Evolutionary conservation across 805 yeast genomes (phyloP).

Genomic region (Maudiozyma barnettii): DNA sequence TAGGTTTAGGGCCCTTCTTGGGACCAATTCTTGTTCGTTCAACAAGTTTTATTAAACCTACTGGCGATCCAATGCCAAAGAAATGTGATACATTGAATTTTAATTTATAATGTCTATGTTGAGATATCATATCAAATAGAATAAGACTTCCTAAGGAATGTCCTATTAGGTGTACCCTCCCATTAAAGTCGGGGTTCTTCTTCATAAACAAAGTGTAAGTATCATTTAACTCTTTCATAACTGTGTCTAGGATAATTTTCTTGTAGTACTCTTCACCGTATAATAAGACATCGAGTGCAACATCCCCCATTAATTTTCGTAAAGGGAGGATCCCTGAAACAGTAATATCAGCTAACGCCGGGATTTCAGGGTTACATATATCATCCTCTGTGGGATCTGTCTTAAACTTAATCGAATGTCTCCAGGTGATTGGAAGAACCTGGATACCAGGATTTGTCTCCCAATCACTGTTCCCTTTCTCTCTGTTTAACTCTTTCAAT

Average conservation of each 20-base stretch:
- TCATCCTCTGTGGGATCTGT: slow-evolving; percentile 33
- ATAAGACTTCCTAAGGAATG: slow-evolving; percentile 91
- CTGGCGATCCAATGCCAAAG: slow-evolving; percentile 83
- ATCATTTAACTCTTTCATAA: slow-evolving; percentile 52
- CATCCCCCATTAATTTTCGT: slow-evolving; percentile 76
- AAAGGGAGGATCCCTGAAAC: slow-evolving; percentile 69
- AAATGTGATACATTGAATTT: slow-evolving; percentile 65
- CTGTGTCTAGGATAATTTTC: slow-evolving; percentile 51
- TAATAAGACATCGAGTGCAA: slow-evolving; percentile 71
- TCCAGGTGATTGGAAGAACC: slow-evolving; percentile 86
- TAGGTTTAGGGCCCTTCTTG: slow-evolving; percentile 16
- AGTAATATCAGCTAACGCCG: slow-evolving; percentile 62
- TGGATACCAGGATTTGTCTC: slow-evolving; percentile 54
- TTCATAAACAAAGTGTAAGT: slow-evolving; percentile 50
- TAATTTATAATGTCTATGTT: slow-evolving; percentile 38
- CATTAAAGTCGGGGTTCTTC: slow-evolving; percentile 64
- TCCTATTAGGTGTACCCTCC: slow-evolving; percentile 74
- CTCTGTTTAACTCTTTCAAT: slow-evolving; percentile 36
- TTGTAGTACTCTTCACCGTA: slow-evolving; percentile 66
- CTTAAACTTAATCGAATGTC: slow-evolving; percentile 62
- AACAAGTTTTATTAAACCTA: slow-evolving; percentile 75
- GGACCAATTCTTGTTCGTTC: slow-evolving; percentile 47
- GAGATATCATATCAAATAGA: slow-evolving; percentile 59
- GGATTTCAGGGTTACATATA: slow-evolving; percentile 36
- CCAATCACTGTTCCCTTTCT: slow-evolving; percentile 35